Percentiles rank a stretch among this genome's conserved stretches.
These are phyloP conservation scores for Lentinula aciculospora DNA, from an alignment of 768 basidiomycete genomes.

Conservation along the genomic window DNA sequence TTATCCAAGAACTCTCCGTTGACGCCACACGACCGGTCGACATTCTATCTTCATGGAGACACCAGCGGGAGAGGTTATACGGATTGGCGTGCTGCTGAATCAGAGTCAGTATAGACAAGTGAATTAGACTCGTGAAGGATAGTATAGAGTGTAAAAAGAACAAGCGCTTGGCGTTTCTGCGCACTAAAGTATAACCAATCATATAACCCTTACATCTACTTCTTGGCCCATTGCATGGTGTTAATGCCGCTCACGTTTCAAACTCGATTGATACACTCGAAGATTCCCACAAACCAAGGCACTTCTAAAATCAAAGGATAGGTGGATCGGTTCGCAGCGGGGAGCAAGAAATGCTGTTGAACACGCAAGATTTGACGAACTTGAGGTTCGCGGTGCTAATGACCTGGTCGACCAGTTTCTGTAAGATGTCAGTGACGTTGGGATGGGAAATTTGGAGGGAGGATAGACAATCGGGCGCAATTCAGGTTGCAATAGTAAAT, in stretches of 20 bases:
- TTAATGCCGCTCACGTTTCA: conserved; percentile 16
- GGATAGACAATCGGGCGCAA: conserved; percentile 39
- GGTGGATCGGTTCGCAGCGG: conserved; percentile 33
- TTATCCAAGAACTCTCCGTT: conserved; percentile 20
- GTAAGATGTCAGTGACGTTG: conserved; percentile 33
- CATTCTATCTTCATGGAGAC: conserved; percentile 20
- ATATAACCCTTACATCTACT: no score
- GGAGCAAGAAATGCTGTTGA: conserved; percentile 38
- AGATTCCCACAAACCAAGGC: conserved; percentile 13
- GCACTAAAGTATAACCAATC: no score
- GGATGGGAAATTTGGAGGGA: conserved; percentile 52
- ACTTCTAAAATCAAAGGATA: conserved; percentile 37
- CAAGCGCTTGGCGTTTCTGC: no score
- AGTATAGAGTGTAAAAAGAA: no score
- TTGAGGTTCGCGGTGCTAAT: conserved; percentile 35
- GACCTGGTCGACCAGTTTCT: conserved; percentile 43
- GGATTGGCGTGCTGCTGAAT: conserved; percentile 22
- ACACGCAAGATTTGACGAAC: conserved; percentile 50
- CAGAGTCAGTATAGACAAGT: background rate
- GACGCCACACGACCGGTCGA: conserved; percentile 21
- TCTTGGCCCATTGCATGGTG: no score
- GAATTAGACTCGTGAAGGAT: no score
- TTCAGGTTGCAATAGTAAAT: conserved; percentile 39
- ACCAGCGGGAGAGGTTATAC: conserved; percentile 19
- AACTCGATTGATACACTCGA: conserved; percentile 14